phyloP scores from a whole-genome alignment of 176 grass and related monocot genomes.

The Triticum monococcum region DNA sequence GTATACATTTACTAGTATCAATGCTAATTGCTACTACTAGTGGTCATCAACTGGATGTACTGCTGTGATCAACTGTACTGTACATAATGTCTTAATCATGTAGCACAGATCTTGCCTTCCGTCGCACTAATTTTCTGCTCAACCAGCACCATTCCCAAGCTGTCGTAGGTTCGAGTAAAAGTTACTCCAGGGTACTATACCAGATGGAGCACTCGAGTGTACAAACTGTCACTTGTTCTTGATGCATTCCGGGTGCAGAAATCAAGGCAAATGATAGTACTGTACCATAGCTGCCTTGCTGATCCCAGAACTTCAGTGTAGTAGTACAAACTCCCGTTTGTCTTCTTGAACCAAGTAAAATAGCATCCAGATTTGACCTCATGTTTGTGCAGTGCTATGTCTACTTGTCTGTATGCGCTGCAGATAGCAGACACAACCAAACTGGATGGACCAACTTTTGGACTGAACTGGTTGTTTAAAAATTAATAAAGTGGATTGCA shows the following conservation, averaged over 20 bases:
- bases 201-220: slow-evolving; percentile 1
- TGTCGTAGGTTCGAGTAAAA: slow-evolving; percentile 35
- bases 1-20: too few relatives aligned
- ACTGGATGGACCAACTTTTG: neutral
- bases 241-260: neutral
- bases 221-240: neutral
- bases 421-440: neutral
- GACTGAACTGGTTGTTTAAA: neutral
- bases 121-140: slow-evolving; percentile 1
- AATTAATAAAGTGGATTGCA: neutral
- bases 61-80: neutral
- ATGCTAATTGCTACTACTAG: too few relatives aligned
- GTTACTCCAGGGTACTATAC: neutral
- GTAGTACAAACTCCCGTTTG: neutral
- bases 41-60: too few relatives aligned
- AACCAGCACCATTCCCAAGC: slow-evolving; percentile 21
- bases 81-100: slow-evolving; percentile 17
- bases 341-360: neutral
- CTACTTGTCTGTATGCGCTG: neutral
- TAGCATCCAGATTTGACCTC: neutral
- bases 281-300: neutral
- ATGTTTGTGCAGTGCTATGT: neutral
- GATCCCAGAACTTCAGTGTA: neutral
- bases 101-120: neutral
- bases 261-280: neutral